A percentile compares a stretch with the other conserved stretches of the same genome.
phyloP scores from a whole-genome alignment of 139 green algal species.

The Chlamydomonas sphaeroides region DNA sequence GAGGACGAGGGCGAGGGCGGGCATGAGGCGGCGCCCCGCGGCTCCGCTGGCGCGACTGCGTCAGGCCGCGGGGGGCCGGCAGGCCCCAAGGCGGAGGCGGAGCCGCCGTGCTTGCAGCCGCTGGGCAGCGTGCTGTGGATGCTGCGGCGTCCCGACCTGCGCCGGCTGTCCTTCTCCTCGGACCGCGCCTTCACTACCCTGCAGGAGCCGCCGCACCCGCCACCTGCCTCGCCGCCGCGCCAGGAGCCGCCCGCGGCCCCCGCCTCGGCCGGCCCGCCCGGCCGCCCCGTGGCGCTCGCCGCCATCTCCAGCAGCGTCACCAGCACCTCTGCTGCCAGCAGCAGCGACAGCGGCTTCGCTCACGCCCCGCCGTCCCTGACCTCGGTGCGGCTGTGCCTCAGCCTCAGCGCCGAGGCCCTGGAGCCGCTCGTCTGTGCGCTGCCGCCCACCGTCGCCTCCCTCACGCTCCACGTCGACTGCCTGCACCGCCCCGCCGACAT shows the following conservation, averaged over 20 bases:
- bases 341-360: no score
- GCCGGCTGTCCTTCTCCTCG: not conserved
- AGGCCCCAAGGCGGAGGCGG: not conserved
- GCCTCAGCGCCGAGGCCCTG: slow-evolving; percentile 16
- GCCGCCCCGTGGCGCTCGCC: no score
- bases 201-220: not conserved
- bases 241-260: no score
- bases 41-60: no score
- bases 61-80: no score
- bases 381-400: not conserved
- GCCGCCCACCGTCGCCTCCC: not conserved
- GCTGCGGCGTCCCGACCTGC: not conserved
- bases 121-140: slow-evolving; percentile 19
- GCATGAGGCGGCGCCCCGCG: no score
- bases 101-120: not conserved
- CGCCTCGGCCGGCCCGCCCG: no score
- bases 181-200: slow-evolving; percentile 15
- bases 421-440: slow-evolving; percentile 11
- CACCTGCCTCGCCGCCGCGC: not conserved
- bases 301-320: no score
- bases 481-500: slow-evolving; percentile 11
- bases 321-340: no score
- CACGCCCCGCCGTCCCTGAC: not conserved
- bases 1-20: no score
- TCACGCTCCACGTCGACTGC: not conserved